These are phyloP conservation scores for Coffea canephora DNA, from an alignment of 257 asterid genomes.

Conservation along the genomic window DNA sequence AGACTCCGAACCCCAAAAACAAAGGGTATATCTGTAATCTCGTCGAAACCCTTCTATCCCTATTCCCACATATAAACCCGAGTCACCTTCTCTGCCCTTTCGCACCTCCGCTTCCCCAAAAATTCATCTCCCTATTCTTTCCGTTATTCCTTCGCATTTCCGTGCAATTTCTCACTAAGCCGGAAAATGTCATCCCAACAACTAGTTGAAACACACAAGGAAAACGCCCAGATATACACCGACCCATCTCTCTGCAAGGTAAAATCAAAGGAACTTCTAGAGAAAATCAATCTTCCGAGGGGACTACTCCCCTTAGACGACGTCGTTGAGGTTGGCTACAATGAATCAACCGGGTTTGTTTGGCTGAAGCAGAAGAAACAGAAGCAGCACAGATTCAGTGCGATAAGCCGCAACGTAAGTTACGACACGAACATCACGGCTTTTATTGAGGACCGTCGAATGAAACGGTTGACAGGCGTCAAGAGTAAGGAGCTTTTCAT, in stretches of 20 bases:
- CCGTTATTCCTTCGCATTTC: background rate
- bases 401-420: conserved; percentile 16
- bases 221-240: conserved; percentile 22
- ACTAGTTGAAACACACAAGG: conserved; percentile 22
- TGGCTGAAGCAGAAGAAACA: conserved; percentile 28
- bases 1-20: too few species aligned
- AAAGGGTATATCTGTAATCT: too few species aligned
- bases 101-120: background rate
- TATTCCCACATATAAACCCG: too few species aligned
- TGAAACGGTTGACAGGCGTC: conserved; percentile 26
- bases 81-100: too few species aligned
- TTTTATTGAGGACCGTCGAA: conserved; percentile 25
- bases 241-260: conserved; percentile 24
- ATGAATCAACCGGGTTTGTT: conserved; percentile 19
- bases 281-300: conserved; percentile 20
- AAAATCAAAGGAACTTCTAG: conserved; percentile 25
- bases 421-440: conserved; percentile 30
- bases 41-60: too few species aligned
- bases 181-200: conserved; percentile 23
- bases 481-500: conserved; percentile 28
- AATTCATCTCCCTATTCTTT: background rate
- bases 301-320: conserved; percentile 26
- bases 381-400: conserved; percentile 15
- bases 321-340: conserved; percentile 23
- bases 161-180: background rate